Base-by-base conservation (phyloP, 345 rosid genomes). In the Camelina laxa region DNA sequence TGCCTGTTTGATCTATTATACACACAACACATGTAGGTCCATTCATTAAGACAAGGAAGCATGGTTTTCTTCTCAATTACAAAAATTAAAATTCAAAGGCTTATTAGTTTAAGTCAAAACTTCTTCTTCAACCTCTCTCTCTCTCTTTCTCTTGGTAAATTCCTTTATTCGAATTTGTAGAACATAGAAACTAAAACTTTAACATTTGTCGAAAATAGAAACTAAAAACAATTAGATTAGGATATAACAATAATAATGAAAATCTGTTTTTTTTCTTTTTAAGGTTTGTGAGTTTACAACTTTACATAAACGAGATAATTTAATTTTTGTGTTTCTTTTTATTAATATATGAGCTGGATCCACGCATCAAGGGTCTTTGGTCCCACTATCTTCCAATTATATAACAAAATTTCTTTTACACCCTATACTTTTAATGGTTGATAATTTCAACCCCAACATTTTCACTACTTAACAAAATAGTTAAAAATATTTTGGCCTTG, bases 301-400 rank as follows among this genome's bases (percentile, higher is more conserved):
- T 53, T 44, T 64, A 59, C 41, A 49, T 57, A 65, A 27, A 72
- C 30, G 75, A 75, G 82, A 83, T 80, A 78, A 83, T 85, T 61
- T 36, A 27, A 27, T 38, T 38, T 17, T 76, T 83, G 79, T 77
- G n/a, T 78, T 76, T 82, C 78, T 77, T 78, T 76, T 71, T 78
- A 81, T 69, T 69, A 80, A 73, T 38, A 33, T 38, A 38, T 89
- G 94, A 89, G 97, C 91, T 91, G 94, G 92, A 91, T 91, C 92
- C 97, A 86, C 91, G 83, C 88, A 80, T 80, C 72, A 51, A 78
- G 82, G 81, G 72, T 82, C 77, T 59, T 16, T 50, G 77, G 91
- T 38, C 90, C 88, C 88, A 80, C 90, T 82, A 76, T 74, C 65
- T 71, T 65, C 59, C 67, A 45, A 47, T 63, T 51, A 21, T 38